Percentiles rank a stretch among this genome's conserved stretches.
Evolutionary conservation across 169 alveolate genomes (phyloP).

Genomic region (Eimeria praecox): DNA sequence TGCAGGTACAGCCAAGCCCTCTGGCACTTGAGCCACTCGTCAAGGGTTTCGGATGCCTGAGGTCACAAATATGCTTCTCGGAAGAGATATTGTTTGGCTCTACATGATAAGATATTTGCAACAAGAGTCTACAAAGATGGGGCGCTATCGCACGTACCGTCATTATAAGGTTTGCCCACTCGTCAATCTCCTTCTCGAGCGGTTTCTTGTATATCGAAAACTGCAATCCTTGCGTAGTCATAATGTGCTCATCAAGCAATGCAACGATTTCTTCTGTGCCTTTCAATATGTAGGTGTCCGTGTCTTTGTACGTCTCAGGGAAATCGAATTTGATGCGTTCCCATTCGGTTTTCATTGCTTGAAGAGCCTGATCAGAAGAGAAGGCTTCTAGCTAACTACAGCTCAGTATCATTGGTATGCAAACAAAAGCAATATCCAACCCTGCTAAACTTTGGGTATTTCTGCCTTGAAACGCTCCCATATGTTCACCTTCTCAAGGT

Average conservation of each 20-base stretch:
- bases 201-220: constrained; percentile 96
- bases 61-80: neutral
- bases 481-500: constrained; percentile 72
- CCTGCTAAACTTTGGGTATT: neutral
- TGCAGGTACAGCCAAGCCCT: constrained; percentile 89
- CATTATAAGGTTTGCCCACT: constrained; percentile 88
- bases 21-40: constrained; percentile 88
- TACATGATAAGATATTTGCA: neutral
- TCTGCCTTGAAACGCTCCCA: neutral
- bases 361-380: constrained; percentile 81
- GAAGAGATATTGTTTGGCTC: neutral
- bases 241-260: constrained; percentile 96
- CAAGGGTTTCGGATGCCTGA: constrained; percentile 84
- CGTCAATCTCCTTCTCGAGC: constrained; percentile 94
- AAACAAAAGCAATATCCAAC: neutral
- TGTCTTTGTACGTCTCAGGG: constrained; percentile 88
- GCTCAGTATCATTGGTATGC: neutral
- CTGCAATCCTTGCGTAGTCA: constrained; percentile 95
- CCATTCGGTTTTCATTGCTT: constrained; percentile 94
- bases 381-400: neutral
- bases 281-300: constrained; percentile 92
- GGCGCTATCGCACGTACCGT: neutral
- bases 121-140: neutral
- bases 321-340: constrained; percentile 90
- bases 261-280: constrained; percentile 93